Evolutionary conservation across 306 rosid genomes (phyloP), one percentile per base, ranked within the genome.

Genomic region (Cucurbita pepo): DNA sequence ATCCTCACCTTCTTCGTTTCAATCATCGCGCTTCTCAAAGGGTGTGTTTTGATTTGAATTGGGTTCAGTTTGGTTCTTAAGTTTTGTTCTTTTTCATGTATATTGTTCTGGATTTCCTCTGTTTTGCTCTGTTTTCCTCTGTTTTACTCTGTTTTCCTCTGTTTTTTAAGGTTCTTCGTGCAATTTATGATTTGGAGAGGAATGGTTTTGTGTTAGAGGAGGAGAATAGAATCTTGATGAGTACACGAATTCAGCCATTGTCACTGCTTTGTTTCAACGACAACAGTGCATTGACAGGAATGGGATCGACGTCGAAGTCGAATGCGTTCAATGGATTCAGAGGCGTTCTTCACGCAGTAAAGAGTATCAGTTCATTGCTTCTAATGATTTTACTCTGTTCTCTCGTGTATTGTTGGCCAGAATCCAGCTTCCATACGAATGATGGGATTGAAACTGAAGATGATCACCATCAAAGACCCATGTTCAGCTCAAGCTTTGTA

Each of bases 291-390:
- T 84, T 82, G 0, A 61, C 75, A 52, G 86, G 82, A 73, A 30
- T 30, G 34, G 34, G 34, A 3, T 30, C 34, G 3, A 30, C 34
- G 34, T 91, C 95, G 11, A 91, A 81, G 76, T 62, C 83, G 16
- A 91, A 88, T 37, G 97, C 92, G 21, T 91, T 88, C 78, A 87
- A 80, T 54, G 97, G 97, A n/a, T 91, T 91, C 40, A 48, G 97
- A 37, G 97, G 95, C 3, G 92, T 88, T 59, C 90, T 91, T 3
- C 84, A 84, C 13, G 95, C 97, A 79, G 85, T 91, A 89, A 84
- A 90, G 77, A 88, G 78, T 56, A 85, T 91, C 0, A 84, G 87
- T 43, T 88, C 97, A 19, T 57, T 91, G 80, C 90, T 91, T 11
- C 55, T 91, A 78, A 79, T 85, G 87, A 87, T 91, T 30, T 75